Conservation (phyloP, 2,329 filamentous ascomycete genomes). For the Claviceps pazoutovae region DNA sequence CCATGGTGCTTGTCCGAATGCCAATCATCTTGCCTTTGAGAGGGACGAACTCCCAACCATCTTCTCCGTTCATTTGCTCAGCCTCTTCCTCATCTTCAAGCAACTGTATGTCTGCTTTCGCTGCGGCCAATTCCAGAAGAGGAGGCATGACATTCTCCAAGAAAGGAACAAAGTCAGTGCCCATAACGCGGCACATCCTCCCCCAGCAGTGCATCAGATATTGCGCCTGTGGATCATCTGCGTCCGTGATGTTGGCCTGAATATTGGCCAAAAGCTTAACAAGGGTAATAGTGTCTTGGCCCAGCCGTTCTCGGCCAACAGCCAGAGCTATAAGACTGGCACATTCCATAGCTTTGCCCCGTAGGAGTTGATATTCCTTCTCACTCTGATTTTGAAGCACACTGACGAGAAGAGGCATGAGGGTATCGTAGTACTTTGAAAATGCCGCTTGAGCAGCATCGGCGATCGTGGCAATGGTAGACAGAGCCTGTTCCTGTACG, state of each 20-base stretch:
- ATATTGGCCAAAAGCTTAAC: slow-evolving; percentile 81
- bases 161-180: slow-evolving; percentile 82
- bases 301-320: slow-evolving; percentile 86
- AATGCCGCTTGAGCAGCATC: slow-evolving; percentile 95
- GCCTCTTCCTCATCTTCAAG: slow-evolving; percentile 91
- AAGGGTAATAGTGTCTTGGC: slow-evolving; percentile 70
- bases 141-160: slow-evolving; percentile 89
- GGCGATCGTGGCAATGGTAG: slow-evolving; percentile 96
- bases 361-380: slow-evolving; percentile 80
- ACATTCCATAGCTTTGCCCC: slow-evolving; percentile 98
- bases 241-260: slow-evolving; percentile 72
- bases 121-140: slow-evolving; percentile 75
- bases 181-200: slow-evolving; percentile 91
- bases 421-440: slow-evolving; percentile 82
- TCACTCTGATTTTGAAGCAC: slow-evolving; percentile 82
- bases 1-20: slow-evolving; percentile 90
- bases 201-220: slow-evolving; percentile 99
- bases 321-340: slow-evolving; percentile 90
- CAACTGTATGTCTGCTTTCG: slow-evolving; percentile 94
- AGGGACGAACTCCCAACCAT: slow-evolving; percentile 94
- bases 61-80: slow-evolving; percentile 82
- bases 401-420: slow-evolving; percentile 89
- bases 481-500: slow-evolving; percentile 93
- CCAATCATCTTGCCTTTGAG: slow-evolving; percentile 97
- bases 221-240: slow-evolving; percentile 90